phyloP scores from a whole-genome alignment of 108 stramenopile species.

The Pseudonitzschia pungens region DNA sequence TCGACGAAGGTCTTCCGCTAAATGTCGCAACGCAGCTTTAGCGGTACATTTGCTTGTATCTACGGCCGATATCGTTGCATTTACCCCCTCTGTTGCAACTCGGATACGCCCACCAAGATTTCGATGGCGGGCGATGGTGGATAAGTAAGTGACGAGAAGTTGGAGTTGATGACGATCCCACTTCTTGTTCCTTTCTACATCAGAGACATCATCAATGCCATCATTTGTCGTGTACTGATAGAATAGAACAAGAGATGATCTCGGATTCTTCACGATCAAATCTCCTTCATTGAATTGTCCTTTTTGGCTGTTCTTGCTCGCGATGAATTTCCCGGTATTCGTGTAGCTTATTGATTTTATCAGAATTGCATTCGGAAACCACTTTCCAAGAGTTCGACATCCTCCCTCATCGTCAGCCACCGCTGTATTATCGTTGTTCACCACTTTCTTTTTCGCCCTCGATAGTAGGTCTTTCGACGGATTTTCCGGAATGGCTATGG shows the following conservation, averaged over 20 bases:
- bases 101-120: constrained; percentile 77
- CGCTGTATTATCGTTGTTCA: neutral
- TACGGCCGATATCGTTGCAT: constrained; percentile 66
- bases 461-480: neutral
- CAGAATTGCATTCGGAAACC: constrained; percentile 82
- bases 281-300: constrained; percentile 19
- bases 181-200: neutral
- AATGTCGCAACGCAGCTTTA: constrained; percentile 58
- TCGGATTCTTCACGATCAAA: constrained; percentile 33
- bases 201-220: neutral
- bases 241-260: constrained; percentile 71
- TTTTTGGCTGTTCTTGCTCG: constrained; percentile 19
- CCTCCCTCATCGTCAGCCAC: constrained; percentile 3
- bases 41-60: constrained; percentile 46
- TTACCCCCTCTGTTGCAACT: constrained; percentile 81
- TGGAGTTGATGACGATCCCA: constrained; percentile 57
- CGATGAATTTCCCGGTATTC: constrained; percentile 37
- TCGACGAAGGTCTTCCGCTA: constrained; percentile 57
- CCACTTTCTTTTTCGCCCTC: constrained; percentile 2
- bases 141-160: constrained; percentile 54
- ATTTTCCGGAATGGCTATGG: constrained; percentile 14
- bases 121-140: constrained; percentile 46
- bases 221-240: constrained; percentile 68
- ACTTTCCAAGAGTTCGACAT: constrained; percentile 58
- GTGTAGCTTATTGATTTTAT: constrained; percentile 72